Conservation (phyloP, 306 rosid species). For the Casuarina glauca region DNA sequence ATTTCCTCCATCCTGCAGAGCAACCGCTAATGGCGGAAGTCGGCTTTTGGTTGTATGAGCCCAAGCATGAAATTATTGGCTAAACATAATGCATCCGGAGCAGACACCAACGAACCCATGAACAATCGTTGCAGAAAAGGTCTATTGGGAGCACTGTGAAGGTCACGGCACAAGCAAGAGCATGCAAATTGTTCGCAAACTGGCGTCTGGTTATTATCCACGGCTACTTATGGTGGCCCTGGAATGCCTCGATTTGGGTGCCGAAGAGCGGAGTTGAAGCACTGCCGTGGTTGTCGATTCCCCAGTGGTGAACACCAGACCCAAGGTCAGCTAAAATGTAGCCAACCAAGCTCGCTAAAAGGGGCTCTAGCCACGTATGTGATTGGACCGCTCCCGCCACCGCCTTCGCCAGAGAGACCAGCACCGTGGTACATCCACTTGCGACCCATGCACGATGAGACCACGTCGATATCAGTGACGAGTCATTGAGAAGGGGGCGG, state of each 20-base stretch:
- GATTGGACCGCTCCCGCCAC: slow-evolving; percentile 35
- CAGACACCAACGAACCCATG: slow-evolving; percentile 59
- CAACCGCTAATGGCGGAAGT: slow-evolving; percentile 57
- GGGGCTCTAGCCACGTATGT: slow-evolving; percentile 43
- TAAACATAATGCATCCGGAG: slow-evolving; percentile 80
- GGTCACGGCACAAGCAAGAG: slow-evolving; percentile 63
- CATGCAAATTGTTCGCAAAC: slow-evolving; percentile 82
- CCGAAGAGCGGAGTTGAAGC: slow-evolving; percentile 70
- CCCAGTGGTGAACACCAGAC: slow-evolving; percentile 92
- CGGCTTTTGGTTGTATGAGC: slow-evolving; percentile 79
- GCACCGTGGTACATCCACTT: slow-evolving; percentile 48
- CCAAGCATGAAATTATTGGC: slow-evolving; percentile 95
- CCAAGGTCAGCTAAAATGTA: slow-evolving; percentile 83
- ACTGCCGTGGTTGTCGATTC: slow-evolving; percentile 74
- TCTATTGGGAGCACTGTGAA: slow-evolving; percentile 62
- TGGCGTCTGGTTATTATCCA: slow-evolving; percentile 82
- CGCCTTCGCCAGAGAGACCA: slow-evolving; percentile 49
- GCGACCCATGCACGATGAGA: slow-evolving; percentile 80
- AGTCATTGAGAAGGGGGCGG: slow-evolving; percentile 45
- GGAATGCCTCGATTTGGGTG: slow-evolving; percentile 78
- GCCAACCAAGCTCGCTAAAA: slow-evolving; percentile 54
- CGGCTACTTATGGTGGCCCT: slow-evolving; percentile 93
- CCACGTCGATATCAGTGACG: slow-evolving; percentile 66
- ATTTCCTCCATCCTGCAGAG: slow-evolving; percentile 60
- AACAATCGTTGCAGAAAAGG: slow-evolving; percentile 53